phyloP scores from a whole-genome alignment of 768 basidiomycete species.

The Tricholoma saponaceum region DNA sequence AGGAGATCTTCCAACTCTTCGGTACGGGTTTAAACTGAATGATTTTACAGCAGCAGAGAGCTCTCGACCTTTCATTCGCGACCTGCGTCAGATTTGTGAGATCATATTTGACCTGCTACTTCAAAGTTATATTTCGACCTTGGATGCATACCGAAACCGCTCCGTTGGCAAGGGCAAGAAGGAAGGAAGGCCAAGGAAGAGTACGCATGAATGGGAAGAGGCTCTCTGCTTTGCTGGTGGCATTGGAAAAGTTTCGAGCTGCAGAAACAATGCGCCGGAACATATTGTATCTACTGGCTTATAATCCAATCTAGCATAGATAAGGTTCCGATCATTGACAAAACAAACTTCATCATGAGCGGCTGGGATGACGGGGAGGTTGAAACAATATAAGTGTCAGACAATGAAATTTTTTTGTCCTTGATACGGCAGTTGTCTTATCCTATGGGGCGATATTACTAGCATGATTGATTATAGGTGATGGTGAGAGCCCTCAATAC shows the following conservation, averaged over 20 bases:
- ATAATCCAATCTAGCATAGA: not conserved
- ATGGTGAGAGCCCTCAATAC: not conserved
- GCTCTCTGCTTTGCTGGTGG: not conserved
- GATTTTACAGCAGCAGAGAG: not conserved
- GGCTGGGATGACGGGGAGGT: not conserved
- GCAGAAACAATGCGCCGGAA: not conserved
- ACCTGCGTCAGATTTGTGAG: not conserved
- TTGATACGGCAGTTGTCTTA: not conserved
- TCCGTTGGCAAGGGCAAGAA: not conserved
- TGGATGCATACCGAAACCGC: not conserved
- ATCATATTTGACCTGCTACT: not conserved
- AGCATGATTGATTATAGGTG: not conserved
- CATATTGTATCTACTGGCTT: not conserved
- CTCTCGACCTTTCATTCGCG: not conserved
- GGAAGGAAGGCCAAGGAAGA: not conserved
- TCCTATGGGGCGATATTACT: not conserved
- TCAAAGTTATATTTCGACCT: not conserved
- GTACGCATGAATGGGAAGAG: not conserved
- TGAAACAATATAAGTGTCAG: not conserved
- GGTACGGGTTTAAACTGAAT: not conserved
- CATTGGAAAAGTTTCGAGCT: not conserved
- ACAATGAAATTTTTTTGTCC: not conserved
- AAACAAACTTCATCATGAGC: not conserved
- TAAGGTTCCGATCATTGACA: not conserved
- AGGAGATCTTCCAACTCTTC: not conserved